A percentile compares a stretch with the other conserved stretches of the same genome.
Evolutionary conservation across 2,329 filamentous ascomycete genomes (phyloP).

Genomic region (Leptoxyphium fumago): DNA sequence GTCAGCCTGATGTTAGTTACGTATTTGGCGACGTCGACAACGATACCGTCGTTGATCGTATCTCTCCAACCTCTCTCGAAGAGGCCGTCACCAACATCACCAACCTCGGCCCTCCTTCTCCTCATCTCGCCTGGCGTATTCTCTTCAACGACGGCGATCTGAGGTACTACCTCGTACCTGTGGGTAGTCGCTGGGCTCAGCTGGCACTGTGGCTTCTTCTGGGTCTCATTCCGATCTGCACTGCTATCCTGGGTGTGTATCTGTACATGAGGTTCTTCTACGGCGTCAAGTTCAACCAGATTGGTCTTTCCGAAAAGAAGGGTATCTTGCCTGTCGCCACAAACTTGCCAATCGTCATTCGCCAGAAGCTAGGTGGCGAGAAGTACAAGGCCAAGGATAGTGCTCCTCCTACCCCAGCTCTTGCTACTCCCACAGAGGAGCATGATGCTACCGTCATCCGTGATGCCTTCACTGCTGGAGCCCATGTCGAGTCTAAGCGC

Average conservation of each 20-base stretch:
- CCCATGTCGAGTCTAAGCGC: conserved; percentile 13
- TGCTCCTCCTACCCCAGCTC: conserved; percentile 1
- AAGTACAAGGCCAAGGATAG: conserved; percentile 13
- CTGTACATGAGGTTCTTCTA: conserved; percentile 48
- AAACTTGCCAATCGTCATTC: neutral
- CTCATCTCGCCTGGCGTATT: conserved; percentile 41
- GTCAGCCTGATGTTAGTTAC: conserved; percentile 43
- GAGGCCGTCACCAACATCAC: conserved; percentile 46
- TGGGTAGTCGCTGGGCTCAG: conserved; percentile 40
- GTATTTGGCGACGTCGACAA: conserved; percentile 48
- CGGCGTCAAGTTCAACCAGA: conserved; percentile 47
- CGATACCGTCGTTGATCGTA: conserved; percentile 45
- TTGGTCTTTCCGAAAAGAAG: conserved; percentile 38
- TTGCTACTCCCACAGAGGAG: conserved; percentile 5
- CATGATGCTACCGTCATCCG: conserved; percentile 10
- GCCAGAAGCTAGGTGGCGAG: conserved; percentile 8
- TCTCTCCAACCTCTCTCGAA: conserved; percentile 44
- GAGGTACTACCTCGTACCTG: conserved; percentile 37
- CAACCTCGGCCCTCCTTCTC: conserved; percentile 34
- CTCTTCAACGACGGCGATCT: conserved; percentile 40
- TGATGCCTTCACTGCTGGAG: conserved; percentile 11
- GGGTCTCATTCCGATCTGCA: conserved; percentile 37
- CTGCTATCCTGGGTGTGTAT: conserved; percentile 36
- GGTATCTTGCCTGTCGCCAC: conserved; percentile 14
- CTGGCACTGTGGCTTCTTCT: conserved; percentile 41